phyloP scores from a whole-genome alignment of 306 rosid species.

The Pyrus communis region DNA sequence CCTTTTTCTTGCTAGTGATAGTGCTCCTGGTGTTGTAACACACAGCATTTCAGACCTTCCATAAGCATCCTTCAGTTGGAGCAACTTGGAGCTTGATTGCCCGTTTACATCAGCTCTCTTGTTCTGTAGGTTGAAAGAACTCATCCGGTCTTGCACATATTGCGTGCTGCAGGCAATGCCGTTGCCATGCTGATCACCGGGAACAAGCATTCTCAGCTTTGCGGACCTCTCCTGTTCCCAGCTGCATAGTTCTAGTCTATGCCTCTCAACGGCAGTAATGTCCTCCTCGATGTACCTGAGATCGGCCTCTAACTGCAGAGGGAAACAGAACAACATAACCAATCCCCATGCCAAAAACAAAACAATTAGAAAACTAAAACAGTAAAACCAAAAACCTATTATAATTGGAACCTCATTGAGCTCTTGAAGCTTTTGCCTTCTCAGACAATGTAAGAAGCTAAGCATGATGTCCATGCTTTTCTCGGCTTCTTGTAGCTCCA shows the following conservation, averaged over 20 bases:
- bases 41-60: constrained; percentile 49
- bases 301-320: constrained; percentile 67
- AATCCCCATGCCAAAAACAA: neutral
- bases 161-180: constrained; percentile 42
- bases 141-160: constrained; percentile 40
- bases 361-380: neutral
- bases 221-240: constrained; percentile 43
- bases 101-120: constrained; percentile 43
- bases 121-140: constrained; percentile 41
- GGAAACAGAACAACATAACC: neutral
- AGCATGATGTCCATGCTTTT: constrained; percentile 62
- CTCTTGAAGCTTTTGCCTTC: constrained; percentile 62
- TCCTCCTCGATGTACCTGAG: constrained; percentile 81
- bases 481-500: constrained; percentile 79
- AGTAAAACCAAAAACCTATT: neutral
- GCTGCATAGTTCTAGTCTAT: constrained; percentile 51
- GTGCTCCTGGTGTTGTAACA: constrained; percentile 42
- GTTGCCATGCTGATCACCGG: constrained; percentile 40
- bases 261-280: constrained; percentile 69
- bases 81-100: constrained; percentile 38
- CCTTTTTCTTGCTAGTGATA: constrained; percentile 55
- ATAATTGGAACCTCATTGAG: constrained; percentile 49
- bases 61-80: constrained; percentile 45
- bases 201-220: constrained; percentile 52
- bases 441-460: constrained; percentile 58